Conservation (phyloP, 306 rosid genomes). For the Castanea sativa region DNA sequence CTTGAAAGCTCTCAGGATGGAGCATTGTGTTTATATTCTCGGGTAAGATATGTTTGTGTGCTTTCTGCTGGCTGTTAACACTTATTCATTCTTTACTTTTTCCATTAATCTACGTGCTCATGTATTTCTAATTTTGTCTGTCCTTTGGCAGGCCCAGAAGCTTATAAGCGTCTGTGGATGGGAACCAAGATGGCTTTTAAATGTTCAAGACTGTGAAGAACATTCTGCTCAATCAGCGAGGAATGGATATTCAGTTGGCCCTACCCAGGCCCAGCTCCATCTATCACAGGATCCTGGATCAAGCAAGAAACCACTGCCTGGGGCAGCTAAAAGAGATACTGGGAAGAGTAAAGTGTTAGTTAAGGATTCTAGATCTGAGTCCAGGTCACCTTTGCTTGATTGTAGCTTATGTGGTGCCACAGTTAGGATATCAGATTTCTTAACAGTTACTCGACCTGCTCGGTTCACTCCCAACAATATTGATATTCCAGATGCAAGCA, state of each 20-base stretch:
- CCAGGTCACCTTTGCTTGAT: constrained; percentile 78
- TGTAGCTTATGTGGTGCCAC: constrained; percentile 98
- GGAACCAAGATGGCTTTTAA: constrained; percentile 96
- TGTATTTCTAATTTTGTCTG: constrained; percentile 24
- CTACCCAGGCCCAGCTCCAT: constrained; percentile 65
- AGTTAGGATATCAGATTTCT: constrained; percentile 75
- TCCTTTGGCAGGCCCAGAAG: constrained; percentile 78
- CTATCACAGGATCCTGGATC: constrained; percentile 65
- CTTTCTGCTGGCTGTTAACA: constrained; percentile 6
- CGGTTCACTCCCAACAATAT: constrained; percentile 65
- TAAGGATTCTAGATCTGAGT: constrained; percentile 70
- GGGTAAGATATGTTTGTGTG: constrained; percentile 46
- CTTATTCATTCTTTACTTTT: constrained; percentile 1
- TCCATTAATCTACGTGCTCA: constrained; percentile 24
- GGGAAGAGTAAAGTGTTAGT: constrained; percentile 69
- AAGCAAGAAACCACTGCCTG: constrained; percentile 64
- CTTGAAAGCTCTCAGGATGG: constrained; percentile 78
- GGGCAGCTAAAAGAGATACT: constrained; percentile 69
- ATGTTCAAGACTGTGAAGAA: constrained; percentile 94
- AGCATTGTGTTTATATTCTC: constrained; percentile 60
- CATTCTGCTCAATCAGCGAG: constrained; percentile 99
- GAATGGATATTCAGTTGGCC: constrained; percentile 81
- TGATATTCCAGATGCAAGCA: constrained; percentile 80
- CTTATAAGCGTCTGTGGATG: constrained; percentile 98
- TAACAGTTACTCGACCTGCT: constrained; percentile 78